A percentile compares a stretch with the other conserved stretches of the same genome.
These are phyloP conservation scores for Penicillium paxilli DNA, from an alignment of 495 filamentous ascomycete genomes.

Conservation along the genomic window DNA sequence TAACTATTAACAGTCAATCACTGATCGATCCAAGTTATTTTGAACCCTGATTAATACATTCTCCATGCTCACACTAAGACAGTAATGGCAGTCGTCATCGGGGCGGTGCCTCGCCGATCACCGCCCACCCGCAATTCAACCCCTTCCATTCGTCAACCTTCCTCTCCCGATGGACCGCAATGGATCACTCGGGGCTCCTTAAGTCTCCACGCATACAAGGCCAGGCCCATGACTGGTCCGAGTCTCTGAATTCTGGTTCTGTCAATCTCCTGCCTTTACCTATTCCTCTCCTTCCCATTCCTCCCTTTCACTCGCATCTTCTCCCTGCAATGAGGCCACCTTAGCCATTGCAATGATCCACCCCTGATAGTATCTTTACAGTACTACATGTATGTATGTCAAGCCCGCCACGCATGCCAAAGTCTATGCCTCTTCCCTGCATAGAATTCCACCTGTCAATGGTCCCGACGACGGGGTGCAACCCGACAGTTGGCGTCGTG, in stretches of 20 bases:
- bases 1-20: no score
- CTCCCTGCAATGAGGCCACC: neutral
- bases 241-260: neutral
- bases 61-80: no score
- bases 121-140: neutral
- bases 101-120: constrained; percentile 4
- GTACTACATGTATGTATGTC: neutral
- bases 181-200: no score
- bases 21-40: no score
- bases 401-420: neutral
- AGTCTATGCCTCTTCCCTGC: no score
- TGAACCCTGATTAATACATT: no score
- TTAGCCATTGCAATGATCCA: constrained; percentile 3
- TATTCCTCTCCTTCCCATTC: neutral
- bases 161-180: constrained; percentile 2
- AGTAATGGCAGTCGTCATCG: constrained; percentile 12
- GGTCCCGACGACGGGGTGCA: no score
- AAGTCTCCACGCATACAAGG: no score
- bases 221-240: no score
- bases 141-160: constrained; percentile 2
- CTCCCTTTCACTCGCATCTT: neutral
- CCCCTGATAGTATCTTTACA: no score
- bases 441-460: no score
- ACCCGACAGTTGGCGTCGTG: neutral
- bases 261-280: neutral